A percentile compares a stretch with the other conserved stretches of the same genome.
Evolutionary conservation across 1,284 basidiomycete genomes (phyloP).

Genomic region (Microstroma glucosiphilum): DNA sequence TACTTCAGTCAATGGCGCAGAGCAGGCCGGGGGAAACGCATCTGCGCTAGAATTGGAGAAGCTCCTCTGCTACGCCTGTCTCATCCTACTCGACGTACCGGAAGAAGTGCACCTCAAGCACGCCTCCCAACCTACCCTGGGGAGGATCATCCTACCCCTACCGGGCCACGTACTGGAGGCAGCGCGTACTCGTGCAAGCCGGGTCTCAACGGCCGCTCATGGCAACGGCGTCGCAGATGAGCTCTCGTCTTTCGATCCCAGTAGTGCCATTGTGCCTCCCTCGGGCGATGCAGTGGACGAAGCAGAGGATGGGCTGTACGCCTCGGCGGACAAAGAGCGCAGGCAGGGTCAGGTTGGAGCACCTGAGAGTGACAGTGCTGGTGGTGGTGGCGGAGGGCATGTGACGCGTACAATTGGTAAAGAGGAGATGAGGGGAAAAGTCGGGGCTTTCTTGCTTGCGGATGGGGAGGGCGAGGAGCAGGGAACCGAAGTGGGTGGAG

Average conservation of each 20-base stretch:
- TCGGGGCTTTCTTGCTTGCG: background rate
- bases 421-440: background rate
- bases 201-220: background rate
- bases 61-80: slow-evolving; percentile 27
- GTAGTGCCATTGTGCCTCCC: background rate
- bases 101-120: background rate
- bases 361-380: background rate
- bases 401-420: background rate
- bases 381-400: background rate
- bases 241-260: background rate
- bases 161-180: background rate
- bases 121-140: background rate
- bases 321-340: background rate
- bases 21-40: background rate
- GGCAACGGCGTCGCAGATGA: background rate
- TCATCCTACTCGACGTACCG: slow-evolving; percentile 18
- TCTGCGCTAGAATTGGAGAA: slow-evolving; percentile 10
- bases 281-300: background rate
- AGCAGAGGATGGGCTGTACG: background rate
- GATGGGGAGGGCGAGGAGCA: background rate
- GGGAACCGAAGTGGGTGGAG: background rate
- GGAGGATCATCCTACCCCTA: background rate
- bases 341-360: background rate
- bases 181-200: background rate
- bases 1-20: slow-evolving; percentile 2